These are phyloP conservation scores for Friedmanniomyces endolithicus DNA, from an alignment of 495 filamentous ascomycete species.

Conservation along the genomic window DNA sequence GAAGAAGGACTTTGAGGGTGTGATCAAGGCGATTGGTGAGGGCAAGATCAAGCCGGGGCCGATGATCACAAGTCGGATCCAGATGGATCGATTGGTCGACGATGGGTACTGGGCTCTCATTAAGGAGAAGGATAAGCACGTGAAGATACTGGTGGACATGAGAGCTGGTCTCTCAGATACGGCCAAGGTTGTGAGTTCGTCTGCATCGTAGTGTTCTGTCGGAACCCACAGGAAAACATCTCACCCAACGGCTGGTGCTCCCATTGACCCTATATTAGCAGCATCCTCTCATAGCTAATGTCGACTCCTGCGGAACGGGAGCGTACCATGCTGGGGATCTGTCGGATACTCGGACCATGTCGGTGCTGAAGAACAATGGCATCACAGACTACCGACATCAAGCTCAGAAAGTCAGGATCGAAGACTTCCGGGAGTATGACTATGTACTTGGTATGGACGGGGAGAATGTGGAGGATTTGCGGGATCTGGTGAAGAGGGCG, in stretches of 20 bases:
- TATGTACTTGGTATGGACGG: conserved; percentile 93
- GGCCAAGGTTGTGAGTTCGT: neutral
- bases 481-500: conserved; percentile 44
- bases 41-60: conserved; percentile 24
- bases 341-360: conserved; percentile 76
- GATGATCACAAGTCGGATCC: conserved; percentile 29
- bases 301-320: conserved; percentile 84
- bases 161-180: conserved; percentile 3
- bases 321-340: conserved; percentile 64
- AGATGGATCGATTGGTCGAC: conserved; percentile 27
- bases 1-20: conserved; percentile 27
- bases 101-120: conserved; percentile 27
- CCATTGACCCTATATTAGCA: conserved; percentile 28
- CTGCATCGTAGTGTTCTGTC: neutral
- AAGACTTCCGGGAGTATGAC: conserved; percentile 74
- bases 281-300: conserved; percentile 49
- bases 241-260: neutral
- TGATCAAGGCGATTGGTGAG: conserved; percentile 23
- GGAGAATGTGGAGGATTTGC: conserved; percentile 60
- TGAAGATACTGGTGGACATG: conserved; percentile 30
- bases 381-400: conserved; percentile 65
- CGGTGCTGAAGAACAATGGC: conserved; percentile 51
- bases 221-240: neutral
- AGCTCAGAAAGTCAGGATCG: conserved; percentile 56
- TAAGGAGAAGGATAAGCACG: conserved; percentile 30